Evolutionary conservation across 78 protist genomes (phyloP).

Genomic region (Dictyostelium capitatum): DNA sequence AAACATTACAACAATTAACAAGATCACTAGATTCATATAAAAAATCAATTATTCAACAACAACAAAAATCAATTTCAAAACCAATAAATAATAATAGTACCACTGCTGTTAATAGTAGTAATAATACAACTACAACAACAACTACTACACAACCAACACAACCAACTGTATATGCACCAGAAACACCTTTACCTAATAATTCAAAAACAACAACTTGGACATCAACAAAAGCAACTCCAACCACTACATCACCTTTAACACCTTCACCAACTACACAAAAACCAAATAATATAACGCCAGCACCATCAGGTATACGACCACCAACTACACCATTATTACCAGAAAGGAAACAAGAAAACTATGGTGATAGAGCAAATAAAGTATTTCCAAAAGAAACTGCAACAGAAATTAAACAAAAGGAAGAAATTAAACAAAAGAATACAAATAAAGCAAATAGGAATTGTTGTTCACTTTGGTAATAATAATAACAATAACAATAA

Average conservation of each 20-base stretch:
- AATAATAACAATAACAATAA: too few relatives aligned
- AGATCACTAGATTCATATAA: not conserved
- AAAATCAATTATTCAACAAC: not conserved
- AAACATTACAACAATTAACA: not conserved
- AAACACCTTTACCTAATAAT: not conserved
- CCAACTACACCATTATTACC: conserved; percentile 17
- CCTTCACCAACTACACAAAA: not conserved
- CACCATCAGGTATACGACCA: not conserved
- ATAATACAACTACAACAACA: not conserved
- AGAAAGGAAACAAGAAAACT: not conserved
- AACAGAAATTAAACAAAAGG: conserved; percentile 1
- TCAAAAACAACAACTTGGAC: conserved; percentile 1
- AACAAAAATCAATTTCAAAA: not conserved
- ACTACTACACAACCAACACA: not conserved
- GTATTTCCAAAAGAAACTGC: conserved; percentile 17
- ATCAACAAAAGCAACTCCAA: not conserved
- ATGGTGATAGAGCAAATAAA: conserved; percentile 17
- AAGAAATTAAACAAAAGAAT: not conserved
- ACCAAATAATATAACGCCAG: not conserved
- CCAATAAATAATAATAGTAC: too few relatives aligned
- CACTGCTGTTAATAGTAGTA: too few relatives aligned
- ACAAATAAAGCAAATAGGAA: not conserved
- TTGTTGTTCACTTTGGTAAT: not conserved
- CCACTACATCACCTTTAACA: not conserved
- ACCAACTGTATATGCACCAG: not conserved